Percentiles rank a stretch among this genome's conserved stretches.
Conservation (phyloP, 1,284 basidiomycete genomes). For the Hemileia vastatrix region DNA sequence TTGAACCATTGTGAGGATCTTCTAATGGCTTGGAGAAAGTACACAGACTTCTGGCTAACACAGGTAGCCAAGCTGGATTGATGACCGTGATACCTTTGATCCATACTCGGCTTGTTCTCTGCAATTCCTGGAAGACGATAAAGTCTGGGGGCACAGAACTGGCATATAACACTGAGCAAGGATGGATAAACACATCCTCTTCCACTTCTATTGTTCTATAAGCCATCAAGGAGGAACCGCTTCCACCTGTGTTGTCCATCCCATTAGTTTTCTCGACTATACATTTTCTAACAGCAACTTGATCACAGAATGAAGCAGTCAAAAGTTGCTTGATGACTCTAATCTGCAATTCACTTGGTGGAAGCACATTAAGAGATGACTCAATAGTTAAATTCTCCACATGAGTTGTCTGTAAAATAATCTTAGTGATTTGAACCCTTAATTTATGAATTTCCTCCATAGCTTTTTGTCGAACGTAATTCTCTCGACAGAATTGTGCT, state of each 20-base stretch:
- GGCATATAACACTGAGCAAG: conserved; percentile 67
- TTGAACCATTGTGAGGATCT: conserved; percentile 32
- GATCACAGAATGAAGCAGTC: conserved; percentile 85
- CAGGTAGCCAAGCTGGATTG: conserved; percentile 79
- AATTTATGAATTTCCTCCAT: conserved; percentile 99
- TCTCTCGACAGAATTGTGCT: conserved; percentile 68
- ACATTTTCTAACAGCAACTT: conserved; percentile 86
- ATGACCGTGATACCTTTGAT: conserved; percentile 80
- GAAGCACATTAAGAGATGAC: conserved; percentile 26
- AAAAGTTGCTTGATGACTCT: conserved; percentile 85
- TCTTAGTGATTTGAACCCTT: conserved; percentile 75
- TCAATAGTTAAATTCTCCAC: conserved; percentile 44
- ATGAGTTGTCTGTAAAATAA: conserved; percentile 65
- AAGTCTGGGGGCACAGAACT: conserved; percentile 66
- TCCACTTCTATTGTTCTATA: conserved; percentile 72
- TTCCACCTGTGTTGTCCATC: conserved; percentile 57
- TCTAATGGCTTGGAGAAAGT: conserved; percentile 77
- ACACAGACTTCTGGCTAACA: conserved; percentile 69
- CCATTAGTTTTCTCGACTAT: conserved; percentile 51
- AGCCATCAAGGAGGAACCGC: conserved; percentile 66
- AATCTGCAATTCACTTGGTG: conserved; percentile 52
- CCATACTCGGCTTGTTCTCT: conserved; percentile 64
- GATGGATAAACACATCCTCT: conserved; percentile 88
- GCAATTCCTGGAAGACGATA: conserved; percentile 71
- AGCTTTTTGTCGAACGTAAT: conserved; percentile 65